Conservation (phyloP, 345 rosid species). For the Noccaea caerulescens region DNA sequence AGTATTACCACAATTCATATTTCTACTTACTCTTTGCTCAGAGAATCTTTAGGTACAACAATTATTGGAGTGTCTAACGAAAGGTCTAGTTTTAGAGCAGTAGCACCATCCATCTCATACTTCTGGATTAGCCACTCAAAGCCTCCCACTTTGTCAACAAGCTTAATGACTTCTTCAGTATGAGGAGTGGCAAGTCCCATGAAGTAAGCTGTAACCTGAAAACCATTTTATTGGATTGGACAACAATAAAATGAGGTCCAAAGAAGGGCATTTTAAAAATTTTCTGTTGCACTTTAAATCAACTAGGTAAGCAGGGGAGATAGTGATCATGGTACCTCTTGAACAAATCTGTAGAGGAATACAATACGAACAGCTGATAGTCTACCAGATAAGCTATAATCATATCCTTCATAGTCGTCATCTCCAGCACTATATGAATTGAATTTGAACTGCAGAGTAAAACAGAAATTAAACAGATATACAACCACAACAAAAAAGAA, state of each 20-base stretch:
- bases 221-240: constrained; percentile 34
- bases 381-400: constrained; percentile 83
- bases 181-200: constrained; percentile 96
- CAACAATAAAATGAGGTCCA: constrained; percentile 30
- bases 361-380: constrained; percentile 95
- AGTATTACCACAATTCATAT: constrained; percentile 17
- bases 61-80: constrained; percentile 93
- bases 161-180: constrained; percentile 91
- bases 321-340: constrained; percentile 66
- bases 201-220: constrained; percentile 86
- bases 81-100: constrained; percentile 93
- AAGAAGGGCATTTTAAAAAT: constrained; percentile 15
- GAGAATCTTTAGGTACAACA: constrained; percentile 83
- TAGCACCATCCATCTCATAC: constrained; percentile 92
- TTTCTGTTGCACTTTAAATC: constrained; percentile 4
- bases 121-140: constrained; percentile 98
- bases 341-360: constrained; percentile 93
- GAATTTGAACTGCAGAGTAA: constrained; percentile 79
- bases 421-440: constrained; percentile 86
- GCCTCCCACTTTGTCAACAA: constrained; percentile 97
- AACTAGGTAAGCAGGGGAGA: constrained; percentile 20
- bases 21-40: constrained; percentile 79
- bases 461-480: constrained; percentile 34
- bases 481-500: constrained; percentile 31
- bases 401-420: constrained; percentile 96